A percentile compares a stretch with the other conserved stretches of the same genome.
Conservation (phyloP, 768 basidiomycete genomes). For the Trametopsis cervina region DNA sequence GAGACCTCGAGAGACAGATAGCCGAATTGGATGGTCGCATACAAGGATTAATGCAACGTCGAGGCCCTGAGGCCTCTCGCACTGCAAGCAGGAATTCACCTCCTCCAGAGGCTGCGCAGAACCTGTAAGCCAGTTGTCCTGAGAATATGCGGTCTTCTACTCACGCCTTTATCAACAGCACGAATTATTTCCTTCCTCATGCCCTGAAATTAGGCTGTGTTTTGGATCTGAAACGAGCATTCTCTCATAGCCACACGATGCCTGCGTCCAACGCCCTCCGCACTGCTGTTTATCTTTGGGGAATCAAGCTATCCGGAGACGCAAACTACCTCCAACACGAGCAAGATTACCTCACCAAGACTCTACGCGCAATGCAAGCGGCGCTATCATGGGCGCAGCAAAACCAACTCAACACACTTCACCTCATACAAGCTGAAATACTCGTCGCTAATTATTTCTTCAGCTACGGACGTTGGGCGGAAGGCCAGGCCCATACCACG, state of each 20-base stretch:
- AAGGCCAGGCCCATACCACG: slow-evolving; percentile 9
- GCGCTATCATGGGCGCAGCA: slow-evolving; percentile 25
- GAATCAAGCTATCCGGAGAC: slow-evolving; percentile 36
- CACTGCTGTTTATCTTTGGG: slow-evolving; percentile 41
- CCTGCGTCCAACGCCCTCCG: slow-evolving; percentile 7
- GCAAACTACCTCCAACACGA: slow-evolving; percentile 26
- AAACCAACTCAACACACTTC: not conserved
- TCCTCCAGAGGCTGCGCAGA: slow-evolving; percentile 1
- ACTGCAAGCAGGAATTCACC: not conserved
- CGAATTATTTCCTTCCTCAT: slow-evolving; percentile 40
- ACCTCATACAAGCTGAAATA: slow-evolving; percentile 12
- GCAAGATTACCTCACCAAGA: slow-evolving; percentile 23
- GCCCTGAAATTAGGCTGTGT: slow-evolving; percentile 56
- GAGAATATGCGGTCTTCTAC: not conserved
- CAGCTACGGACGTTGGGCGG: slow-evolving; percentile 6
- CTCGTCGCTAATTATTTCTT: slow-evolving; percentile 13
- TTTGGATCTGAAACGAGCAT: slow-evolving; percentile 33
- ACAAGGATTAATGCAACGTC: slow-evolving; percentile 33
- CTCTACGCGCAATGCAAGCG: slow-evolving; percentile 47
- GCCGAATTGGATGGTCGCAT: not conserved
- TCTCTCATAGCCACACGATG: not conserved
- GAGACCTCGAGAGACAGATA: not conserved
- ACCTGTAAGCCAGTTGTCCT: slow-evolving; percentile 4
- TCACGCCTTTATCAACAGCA: not conserved
- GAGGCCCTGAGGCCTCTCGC: slow-evolving; percentile 44